Conservation (phyloP, 2,329 filamentous ascomycete genomes). For the Botryotinia globosa region DNA sequence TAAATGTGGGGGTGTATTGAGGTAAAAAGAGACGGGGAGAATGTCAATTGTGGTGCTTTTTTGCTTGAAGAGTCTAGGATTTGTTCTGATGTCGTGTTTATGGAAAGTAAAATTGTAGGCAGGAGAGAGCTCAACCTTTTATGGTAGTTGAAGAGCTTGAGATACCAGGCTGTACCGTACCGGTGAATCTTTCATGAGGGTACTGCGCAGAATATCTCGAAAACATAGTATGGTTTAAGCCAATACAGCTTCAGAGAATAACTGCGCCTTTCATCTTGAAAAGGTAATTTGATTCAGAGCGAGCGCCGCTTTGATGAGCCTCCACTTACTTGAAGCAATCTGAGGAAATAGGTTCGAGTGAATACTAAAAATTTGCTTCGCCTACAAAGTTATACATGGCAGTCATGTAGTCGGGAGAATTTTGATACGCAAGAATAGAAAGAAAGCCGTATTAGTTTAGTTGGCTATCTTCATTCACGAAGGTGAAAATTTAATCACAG, state of each 20-base stretch:
- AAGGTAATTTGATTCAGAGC: too few relatives aligned
- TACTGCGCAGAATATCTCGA: background rate
- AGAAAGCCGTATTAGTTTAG: background rate
- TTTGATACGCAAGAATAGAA: background rate
- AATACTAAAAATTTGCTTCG: background rate
- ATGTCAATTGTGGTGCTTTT: background rate
- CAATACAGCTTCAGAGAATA: background rate
- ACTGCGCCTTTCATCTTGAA: background rate
- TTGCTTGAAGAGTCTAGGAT: background rate
- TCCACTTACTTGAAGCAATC: too few relatives aligned
- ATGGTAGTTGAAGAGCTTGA: background rate
- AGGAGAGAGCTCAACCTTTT: background rate
- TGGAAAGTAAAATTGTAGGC: background rate
- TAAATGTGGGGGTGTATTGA: background rate
- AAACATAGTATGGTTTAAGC: background rate
- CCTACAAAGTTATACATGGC: background rate
- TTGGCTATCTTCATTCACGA: background rate
- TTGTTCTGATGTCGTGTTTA: background rate
- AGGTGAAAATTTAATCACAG: background rate
- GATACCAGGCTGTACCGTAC: background rate
- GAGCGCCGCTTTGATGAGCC: background rate
- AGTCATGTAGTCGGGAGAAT: background rate
- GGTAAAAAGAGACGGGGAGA: background rate
- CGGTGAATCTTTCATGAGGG: background rate
- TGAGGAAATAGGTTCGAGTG: background rate